These are phyloP conservation scores for Tillandsia leiboldiana DNA, from an alignment of 176 grass and related monocot species.

Conservation along the genomic window DNA sequence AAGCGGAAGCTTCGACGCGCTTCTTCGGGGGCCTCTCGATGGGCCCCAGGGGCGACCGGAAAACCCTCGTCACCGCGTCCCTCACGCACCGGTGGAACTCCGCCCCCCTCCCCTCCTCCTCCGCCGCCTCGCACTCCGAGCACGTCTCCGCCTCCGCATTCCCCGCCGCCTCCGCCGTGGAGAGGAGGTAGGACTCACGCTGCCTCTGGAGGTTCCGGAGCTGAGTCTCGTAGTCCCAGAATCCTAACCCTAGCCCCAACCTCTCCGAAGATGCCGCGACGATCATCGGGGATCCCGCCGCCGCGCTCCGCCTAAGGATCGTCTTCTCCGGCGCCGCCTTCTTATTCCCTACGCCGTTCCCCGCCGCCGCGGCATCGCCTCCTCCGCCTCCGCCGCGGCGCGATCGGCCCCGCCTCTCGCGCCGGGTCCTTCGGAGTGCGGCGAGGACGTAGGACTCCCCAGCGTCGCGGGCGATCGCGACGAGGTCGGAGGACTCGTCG, in stretches of 20 bases:
- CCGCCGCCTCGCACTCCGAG: conserved; percentile 65
- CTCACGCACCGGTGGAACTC: conserved; percentile 73
- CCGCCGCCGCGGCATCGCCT: not conserved
- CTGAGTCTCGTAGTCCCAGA: conserved; percentile 53
- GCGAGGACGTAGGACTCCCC: conserved; percentile 57
- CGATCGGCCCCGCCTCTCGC: conserved; percentile 43
- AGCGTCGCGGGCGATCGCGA: conserved; percentile 43
- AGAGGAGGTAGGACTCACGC: conserved; percentile 42
- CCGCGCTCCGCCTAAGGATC: conserved; percentile 49
- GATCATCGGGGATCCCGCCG: conserved; percentile 8
- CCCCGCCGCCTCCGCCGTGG: conserved; percentile 5
- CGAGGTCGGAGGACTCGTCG: conserved; percentile 48
- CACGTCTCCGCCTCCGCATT: conserved; percentile 17
- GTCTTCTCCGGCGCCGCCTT: conserved; percentile 21
- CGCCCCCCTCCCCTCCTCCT: conserved; percentile 24
- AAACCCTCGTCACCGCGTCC: conserved; percentile 54
- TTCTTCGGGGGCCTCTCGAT: conserved; percentile 64
- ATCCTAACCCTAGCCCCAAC: conserved; percentile 15
- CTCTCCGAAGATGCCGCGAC: not conserved
- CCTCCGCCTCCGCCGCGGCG: conserved; percentile 17
- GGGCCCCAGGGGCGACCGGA: conserved; percentile 67
- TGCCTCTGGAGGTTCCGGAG: conserved; percentile 44
- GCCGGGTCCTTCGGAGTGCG: conserved; percentile 29
- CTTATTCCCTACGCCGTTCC: not conserved
- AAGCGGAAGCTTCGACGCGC: conserved; percentile 26